Evolutionary conservation across 495 filamentous ascomycete genomes (phyloP), one percentile per base, ranked within the genome.

Genomic region (Penicillium waksmanii): DNA sequence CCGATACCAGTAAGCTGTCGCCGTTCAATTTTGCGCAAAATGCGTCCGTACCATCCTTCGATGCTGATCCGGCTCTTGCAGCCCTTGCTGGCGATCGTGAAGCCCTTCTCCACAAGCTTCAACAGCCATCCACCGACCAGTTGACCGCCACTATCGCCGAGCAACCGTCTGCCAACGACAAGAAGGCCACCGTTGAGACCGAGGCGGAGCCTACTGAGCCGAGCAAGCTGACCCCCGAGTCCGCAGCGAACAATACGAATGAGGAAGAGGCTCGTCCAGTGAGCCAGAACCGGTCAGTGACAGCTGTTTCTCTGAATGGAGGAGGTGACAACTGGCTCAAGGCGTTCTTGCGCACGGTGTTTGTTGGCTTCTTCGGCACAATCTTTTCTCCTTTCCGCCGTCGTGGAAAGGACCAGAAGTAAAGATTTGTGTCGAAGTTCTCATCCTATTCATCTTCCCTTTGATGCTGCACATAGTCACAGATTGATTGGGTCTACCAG

Each of bases 281-380:
- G 63, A 79, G 73, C 66, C 74, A 77, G 67, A 77, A 73, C 60
- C 77, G 72, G 70, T 79, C 77, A 71, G 74, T 78, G 51, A 70
- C 70, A 56, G 75, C 76, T 67, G 71, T 79, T 68, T 76, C 77
- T 66, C 58, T 77, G 62, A 76, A 75, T 68, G 68, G 66, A 62
- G 66, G 72, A 66, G 57, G 66, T 53, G 74, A 76, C 63, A 75
- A 69, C 66, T 80, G 77, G 77, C 68, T 80, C 69, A 77, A 72
- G 65, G 71, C 66, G 54, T 67, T 80, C 58, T 63, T 78, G 62
- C 76, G 76, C 57, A 68, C 74, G 36, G 70, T 80, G 43, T 80
- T 78, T 66, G 67, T 65, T 34, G 69, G 66, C 55, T 73, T 80
- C 64, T 73, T 79, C 62, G 75, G 75, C 11, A 63, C 69, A 38